Evolutionary conservation across 164 flowering plant genomes (phyloP).

Genomic region (Taxillus chinensis): DNA sequence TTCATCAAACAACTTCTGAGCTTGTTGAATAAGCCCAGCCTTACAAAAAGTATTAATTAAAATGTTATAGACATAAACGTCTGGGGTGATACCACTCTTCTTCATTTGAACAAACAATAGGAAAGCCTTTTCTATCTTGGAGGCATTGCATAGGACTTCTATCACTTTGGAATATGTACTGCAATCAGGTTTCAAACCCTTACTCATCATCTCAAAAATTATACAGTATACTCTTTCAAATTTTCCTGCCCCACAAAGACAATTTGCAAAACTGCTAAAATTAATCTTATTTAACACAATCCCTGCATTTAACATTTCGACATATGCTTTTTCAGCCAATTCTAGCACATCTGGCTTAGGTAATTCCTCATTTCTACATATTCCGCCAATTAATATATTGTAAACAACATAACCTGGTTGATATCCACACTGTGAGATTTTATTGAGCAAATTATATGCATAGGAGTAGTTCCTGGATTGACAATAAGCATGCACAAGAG

Average conservation of each 20-base stretch:
- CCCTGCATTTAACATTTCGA: slow-evolving; percentile 65
- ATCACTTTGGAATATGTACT: slow-evolving; percentile 79
- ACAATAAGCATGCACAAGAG: slow-evolving; percentile 78
- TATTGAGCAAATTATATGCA: slow-evolving; percentile 73
- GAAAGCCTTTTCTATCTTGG: slow-evolving; percentile 67
- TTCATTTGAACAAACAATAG: slow-evolving; percentile 77
- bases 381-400: slow-evolving; percentile 76
- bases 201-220: slow-evolving; percentile 72
- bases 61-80: slow-evolving; percentile 75
- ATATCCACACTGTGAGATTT: slow-evolving; percentile 54
- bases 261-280: slow-evolving; percentile 51
- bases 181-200: slow-evolving; percentile 73
- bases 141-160: slow-evolving; percentile 52
- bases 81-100: slow-evolving; percentile 47
- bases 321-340: slow-evolving; percentile 68
- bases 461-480: slow-evolving; percentile 49
- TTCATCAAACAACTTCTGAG: slow-evolving; percentile 63
- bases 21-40: slow-evolving; percentile 79
- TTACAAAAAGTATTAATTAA: slow-evolving; percentile 80
- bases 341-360: slow-evolving; percentile 45
- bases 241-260: slow-evolving; percentile 74
- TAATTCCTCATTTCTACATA: slow-evolving; percentile 62
- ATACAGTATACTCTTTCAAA: slow-evolving; percentile 60
- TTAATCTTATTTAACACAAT: slow-evolving; percentile 66
- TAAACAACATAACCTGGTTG: slow-evolving; percentile 74